A percentile compares a stretch with the other conserved stretches of the same genome.
phyloP scores from a whole-genome alignment of 257 asterid genomes.

The Echites panduratus region DNA sequence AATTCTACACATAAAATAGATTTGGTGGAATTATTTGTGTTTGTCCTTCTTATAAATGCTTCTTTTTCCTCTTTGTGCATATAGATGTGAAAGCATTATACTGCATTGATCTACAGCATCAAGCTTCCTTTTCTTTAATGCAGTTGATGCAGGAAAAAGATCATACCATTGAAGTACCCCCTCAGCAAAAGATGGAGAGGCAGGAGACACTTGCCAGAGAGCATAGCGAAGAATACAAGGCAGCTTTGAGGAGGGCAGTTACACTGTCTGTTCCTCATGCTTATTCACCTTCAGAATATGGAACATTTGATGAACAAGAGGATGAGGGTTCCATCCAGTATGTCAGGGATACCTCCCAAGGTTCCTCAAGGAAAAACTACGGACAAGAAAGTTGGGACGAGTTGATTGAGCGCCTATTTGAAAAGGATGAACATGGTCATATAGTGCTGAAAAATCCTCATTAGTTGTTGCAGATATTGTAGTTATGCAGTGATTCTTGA shows the following conservation, averaged over 20 bases:
- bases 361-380: constrained; percentile 40
- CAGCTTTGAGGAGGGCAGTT: constrained; percentile 71
- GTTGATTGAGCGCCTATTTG: constrained; percentile 62
- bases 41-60: neutral
- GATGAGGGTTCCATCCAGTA: constrained; percentile 21
- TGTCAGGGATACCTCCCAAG: constrained; percentile 36
- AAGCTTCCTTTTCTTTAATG: neutral
- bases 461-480: constrained; percentile 3
- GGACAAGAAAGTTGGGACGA: constrained; percentile 68
- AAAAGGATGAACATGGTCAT: constrained; percentile 60
- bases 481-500: neutral
- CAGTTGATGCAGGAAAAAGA: constrained; percentile 61
- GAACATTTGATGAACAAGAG: constrained; percentile 54
- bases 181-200: constrained; percentile 70
- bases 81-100: neutral
- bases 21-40: neutral
- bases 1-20: too few species aligned
- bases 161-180: constrained; percentile 44
- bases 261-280: constrained; percentile 69
- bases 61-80: neutral
- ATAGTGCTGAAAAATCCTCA: constrained; percentile 41
- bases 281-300: constrained; percentile 56
- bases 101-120: neutral
- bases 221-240: constrained; percentile 56
- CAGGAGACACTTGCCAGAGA: constrained; percentile 59